Evolutionary conservation across 1,284 basidiomycete species (phyloP), one percentile per base, ranked within the genome.

Genomic region (Grifola frondosa): DNA sequence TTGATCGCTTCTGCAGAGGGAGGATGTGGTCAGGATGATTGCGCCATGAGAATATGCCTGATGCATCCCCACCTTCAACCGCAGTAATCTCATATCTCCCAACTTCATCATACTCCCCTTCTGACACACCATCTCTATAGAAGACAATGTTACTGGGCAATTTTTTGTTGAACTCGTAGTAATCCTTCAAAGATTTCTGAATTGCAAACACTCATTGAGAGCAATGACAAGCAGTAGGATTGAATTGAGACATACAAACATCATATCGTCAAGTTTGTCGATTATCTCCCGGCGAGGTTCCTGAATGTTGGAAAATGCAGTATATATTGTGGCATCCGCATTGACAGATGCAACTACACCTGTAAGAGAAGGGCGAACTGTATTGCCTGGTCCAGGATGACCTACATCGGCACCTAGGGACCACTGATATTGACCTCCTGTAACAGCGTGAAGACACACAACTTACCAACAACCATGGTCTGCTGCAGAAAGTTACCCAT

Each of bases 111-210:
- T 73, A 79, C 48, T 85, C 81, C 1, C 80, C 81, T 49, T 85
- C 83, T 1, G 79, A 82, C 1, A 86, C 66, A 1, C 82, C 83
- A 57, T 85, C 82, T 3, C 83, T 67, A 63, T 73, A 84, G 44
- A 84, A 74, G 1, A 80, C 49, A 3, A 85, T 57, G 6, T 52
- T 48, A 2, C 12, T 33, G 0, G 71, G 73, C 10, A 54, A 20
- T 0, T 2, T 7, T 6, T 41, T 47, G 16, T 63, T 61, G 30
- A 30, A 49, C 1, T 36, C 12, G 1, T 16, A 32, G 37, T 52
- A 61, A 13, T 50, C 46, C 8, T 37, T 16, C 9, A 73, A 37
- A 0, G 62, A 64, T 23, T 35, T 28, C 66, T 69, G 30, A 21
- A 1, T 17, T 1, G 3, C 3, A 2, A 5, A 23, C 21, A 25